Evolutionary conservation across 257 asterid species (phyloP).

Genomic region (Thymus quinquecostatus): DNA sequence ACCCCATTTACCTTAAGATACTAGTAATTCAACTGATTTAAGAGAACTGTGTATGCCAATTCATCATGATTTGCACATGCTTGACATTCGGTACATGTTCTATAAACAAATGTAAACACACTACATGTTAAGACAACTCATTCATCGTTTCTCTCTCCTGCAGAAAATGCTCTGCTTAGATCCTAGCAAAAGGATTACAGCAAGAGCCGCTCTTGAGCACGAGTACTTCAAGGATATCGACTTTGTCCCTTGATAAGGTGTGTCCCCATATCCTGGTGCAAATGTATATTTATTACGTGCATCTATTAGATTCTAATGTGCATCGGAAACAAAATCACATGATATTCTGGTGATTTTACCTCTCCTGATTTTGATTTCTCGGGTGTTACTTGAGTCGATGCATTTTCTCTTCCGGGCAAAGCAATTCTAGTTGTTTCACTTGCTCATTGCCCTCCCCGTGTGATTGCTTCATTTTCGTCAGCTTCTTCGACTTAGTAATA

Average conservation of each 20-base stretch:
- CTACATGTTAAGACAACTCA: slow-evolving; percentile 13
- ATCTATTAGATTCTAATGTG: slow-evolving; percentile 40
- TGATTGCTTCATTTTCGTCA: slow-evolving; percentile 42
- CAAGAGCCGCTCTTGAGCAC: slow-evolving; percentile 88
- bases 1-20: slow-evolving; percentile 1
- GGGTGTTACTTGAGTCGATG: slow-evolving; percentile 37
- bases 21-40: background rate
- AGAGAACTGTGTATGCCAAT: background rate
- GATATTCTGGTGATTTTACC: slow-evolving; percentile 33
- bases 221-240: slow-evolving; percentile 87
- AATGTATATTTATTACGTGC: slow-evolving; percentile 64
- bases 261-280: slow-evolving; percentile 39
- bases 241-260: slow-evolving; percentile 53
- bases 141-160: slow-evolving; percentile 20
- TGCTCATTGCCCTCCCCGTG: slow-evolving; percentile 39
- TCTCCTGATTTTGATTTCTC: slow-evolving; percentile 33
- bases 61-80: background rate
- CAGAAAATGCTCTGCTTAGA: slow-evolving; percentile 82
- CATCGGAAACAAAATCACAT: slow-evolving; percentile 38
- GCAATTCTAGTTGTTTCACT: slow-evolving; percentile 31
- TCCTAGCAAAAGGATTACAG: slow-evolving; percentile 91
- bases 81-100: background rate
- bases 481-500: slow-evolving; percentile 33
- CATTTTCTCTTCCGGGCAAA: slow-evolving; percentile 35
- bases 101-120: slow-evolving; percentile 4